These are phyloP conservation scores for Diaporthe citri DNA, from an alignment of 2,329 filamentous ascomycete genomes.

Conservation along the genomic window DNA sequence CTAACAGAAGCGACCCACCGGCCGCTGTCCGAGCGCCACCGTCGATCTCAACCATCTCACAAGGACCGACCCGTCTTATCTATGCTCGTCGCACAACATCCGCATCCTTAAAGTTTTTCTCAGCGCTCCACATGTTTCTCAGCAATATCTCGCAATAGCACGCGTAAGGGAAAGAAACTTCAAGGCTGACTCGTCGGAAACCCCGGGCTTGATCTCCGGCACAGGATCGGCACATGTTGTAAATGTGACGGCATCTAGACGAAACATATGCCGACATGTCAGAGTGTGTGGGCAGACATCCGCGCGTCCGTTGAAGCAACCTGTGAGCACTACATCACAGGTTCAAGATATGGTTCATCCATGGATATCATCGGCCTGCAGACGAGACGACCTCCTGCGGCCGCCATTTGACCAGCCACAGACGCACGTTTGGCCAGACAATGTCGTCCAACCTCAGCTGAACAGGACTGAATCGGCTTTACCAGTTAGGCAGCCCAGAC, in stretches of 20 bases:
- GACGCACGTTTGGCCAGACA: neutral
- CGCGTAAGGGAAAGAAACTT: neutral
- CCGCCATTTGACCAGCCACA: neutral
- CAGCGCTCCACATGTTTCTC: slow-evolving; percentile 4
- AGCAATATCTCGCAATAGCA: neutral
- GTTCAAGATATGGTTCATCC: neutral
- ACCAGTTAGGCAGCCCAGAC: slow-evolving; percentile 7
- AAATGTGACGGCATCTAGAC: slow-evolving; percentile 19
- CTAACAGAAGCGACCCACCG: neutral
- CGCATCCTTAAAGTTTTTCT: neutral
- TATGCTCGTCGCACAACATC: slow-evolving; percentile 3
- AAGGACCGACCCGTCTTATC: slow-evolving; percentile 23
- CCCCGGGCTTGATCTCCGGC: neutral
- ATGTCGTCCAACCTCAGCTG: slow-evolving; percentile 11
- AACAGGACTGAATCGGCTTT: slow-evolving; percentile 4
- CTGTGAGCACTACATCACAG: neutral
- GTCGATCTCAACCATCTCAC: slow-evolving; percentile 18
- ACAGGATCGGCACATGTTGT: slow-evolving; percentile 4
- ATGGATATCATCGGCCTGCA: neutral
- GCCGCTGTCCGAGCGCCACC: slow-evolving; percentile 19
- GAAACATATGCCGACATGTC: neutral
- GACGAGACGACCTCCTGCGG: neutral
- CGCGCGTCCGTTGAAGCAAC: neutral
- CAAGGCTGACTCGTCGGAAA: slow-evolving; percentile 10
- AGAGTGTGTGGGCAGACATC: neutral